Evolutionary conservation across 352 stramenopile species (phyloP).

Genomic region (Phytophthora idaei): DNA sequence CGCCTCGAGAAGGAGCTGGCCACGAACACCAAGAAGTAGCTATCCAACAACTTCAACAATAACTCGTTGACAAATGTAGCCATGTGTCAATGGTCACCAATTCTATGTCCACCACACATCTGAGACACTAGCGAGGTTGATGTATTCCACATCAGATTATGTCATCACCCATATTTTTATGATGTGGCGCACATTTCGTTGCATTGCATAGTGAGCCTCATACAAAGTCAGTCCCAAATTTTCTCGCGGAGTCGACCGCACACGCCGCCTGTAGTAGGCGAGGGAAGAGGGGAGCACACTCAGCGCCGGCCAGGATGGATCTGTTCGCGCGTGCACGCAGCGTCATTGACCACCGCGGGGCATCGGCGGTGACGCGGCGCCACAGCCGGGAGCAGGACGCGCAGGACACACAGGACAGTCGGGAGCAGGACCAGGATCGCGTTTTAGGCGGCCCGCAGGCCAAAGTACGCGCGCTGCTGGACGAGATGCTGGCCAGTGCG

Average conservation of each 20-base stretch:
- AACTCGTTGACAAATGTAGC: constrained; percentile 14
- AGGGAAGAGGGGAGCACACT: constrained; percentile 6
- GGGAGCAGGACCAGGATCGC: constrained; percentile 23
- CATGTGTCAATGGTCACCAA: constrained; percentile 11
- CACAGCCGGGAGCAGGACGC: constrained; percentile 13
- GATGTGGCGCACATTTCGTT: constrained; percentile 9
- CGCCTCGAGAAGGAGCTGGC: constrained; percentile 63
- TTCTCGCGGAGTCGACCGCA: constrained; percentile 27
- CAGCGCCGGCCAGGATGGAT: constrained; percentile 29
- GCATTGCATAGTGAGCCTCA: constrained; percentile 10
- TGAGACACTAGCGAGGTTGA: neutral
- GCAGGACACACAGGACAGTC: constrained; percentile 10
- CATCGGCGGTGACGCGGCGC: constrained; percentile 7
- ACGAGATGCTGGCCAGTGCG: constrained; percentile 56
- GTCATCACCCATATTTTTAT: constrained; percentile 7
- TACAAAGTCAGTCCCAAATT: constrained; percentile 35
- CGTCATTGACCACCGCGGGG: constrained; percentile 33
- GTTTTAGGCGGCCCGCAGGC: constrained; percentile 8
- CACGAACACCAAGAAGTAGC: constrained; percentile 30
- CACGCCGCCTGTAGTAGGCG: constrained; percentile 10
- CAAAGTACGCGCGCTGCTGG: constrained; percentile 52
- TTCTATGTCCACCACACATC: constrained; percentile 8
- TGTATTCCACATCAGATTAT: constrained; percentile 13
- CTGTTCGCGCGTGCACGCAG: constrained; percentile 42
- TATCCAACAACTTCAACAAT: constrained; percentile 20